phyloP scores from a whole-genome alignment of 2,329 filamentous ascomycete species.

The Phyllosticta citrichinensis region DNA sequence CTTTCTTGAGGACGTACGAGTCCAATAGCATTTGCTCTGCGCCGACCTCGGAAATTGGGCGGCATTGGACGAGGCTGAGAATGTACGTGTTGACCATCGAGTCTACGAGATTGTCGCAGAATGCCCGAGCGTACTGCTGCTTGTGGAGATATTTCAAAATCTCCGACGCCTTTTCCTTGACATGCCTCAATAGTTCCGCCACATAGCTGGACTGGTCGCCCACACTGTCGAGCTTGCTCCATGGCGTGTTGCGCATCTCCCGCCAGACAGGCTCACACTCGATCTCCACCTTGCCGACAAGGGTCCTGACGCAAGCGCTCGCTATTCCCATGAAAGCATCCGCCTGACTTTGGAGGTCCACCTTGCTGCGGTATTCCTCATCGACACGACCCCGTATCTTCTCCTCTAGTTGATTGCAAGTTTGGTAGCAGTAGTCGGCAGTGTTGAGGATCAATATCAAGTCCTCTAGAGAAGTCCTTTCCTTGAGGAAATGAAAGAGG shows the following conservation, averaged over 20 bases:
- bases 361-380: conserved; percentile 56
- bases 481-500: conserved; percentile 60
- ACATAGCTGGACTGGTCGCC: conserved; percentile 93
- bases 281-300: conserved; percentile 75
- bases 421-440: conserved; percentile 92
- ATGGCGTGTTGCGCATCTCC: conserved; percentile 94
- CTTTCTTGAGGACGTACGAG: conserved; percentile 80
- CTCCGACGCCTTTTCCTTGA: conserved; percentile 63
- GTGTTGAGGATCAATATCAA: conserved; percentile 85
- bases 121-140: conserved; percentile 86
- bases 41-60: conserved; percentile 84
- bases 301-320: conserved; percentile 69
- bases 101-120: conserved; percentile 94
- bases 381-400: conserved; percentile 90
- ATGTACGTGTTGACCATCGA: conserved; percentile 71
- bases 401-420: conserved; percentile 86
- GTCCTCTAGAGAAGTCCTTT: conserved; percentile 60
- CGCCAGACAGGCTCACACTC: conserved; percentile 83
- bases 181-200: conserved; percentile 62
- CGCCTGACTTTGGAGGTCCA: conserved; percentile 86
- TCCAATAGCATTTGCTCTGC: conserved; percentile 98
- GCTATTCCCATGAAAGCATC: conserved; percentile 95
- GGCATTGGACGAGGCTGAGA: conserved; percentile 74
- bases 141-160: conserved; percentile 73
- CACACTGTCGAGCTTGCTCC: conserved; percentile 87